These are phyloP conservation scores for Boletus subcaerulescens DNA, from an alignment of 768 basidiomycete genomes.

Conservation along the genomic window DNA sequence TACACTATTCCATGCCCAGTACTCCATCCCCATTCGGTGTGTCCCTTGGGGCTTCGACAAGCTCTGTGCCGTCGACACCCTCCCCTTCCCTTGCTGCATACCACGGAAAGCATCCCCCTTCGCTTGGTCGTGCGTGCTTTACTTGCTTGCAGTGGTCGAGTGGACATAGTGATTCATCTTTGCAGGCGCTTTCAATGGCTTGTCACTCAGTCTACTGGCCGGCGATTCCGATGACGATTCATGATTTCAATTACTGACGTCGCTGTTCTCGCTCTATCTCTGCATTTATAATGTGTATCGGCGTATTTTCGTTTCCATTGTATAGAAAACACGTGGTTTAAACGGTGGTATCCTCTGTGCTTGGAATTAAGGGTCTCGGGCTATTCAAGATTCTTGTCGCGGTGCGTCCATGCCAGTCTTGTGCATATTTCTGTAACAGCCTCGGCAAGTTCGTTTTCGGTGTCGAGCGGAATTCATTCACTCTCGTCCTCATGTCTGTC, in stretches of 20 bases:
- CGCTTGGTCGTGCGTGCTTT: constrained; percentile 34
- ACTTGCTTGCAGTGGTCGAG: neutral
- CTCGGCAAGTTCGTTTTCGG: too few species aligned
- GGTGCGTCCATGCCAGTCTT: too few species aligned
- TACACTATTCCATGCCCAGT: constrained; percentile 35
- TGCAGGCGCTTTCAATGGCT: constrained; percentile 29
- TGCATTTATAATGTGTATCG: constrained; percentile 11
- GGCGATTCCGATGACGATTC: constrained; percentile 31
- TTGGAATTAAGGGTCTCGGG: too few species aligned
- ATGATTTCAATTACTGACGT: constrained; percentile 4
- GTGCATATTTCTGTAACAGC: too few species aligned
- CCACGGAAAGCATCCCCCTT: constrained; percentile 35
- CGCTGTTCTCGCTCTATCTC: neutral
- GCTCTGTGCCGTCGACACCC: constrained; percentile 33
- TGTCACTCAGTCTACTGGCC: constrained; percentile 24
- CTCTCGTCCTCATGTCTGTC: too few species aligned
- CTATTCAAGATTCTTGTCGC: too few species aligned
- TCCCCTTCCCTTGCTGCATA: constrained; percentile 40
- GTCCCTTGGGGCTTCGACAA: constrained; percentile 32
- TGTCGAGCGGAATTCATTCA: too few species aligned
- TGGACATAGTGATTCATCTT: neutral
- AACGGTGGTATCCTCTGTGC: neutral
- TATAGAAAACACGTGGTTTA: neutral
- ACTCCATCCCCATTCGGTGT: constrained; percentile 37
- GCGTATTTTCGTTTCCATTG: constrained; percentile 1